Evolutionary conservation across 164 flowering plant species (phyloP), one percentile per base, ranked within the genome.

Genomic region (Berberis vulgaris): DNA sequence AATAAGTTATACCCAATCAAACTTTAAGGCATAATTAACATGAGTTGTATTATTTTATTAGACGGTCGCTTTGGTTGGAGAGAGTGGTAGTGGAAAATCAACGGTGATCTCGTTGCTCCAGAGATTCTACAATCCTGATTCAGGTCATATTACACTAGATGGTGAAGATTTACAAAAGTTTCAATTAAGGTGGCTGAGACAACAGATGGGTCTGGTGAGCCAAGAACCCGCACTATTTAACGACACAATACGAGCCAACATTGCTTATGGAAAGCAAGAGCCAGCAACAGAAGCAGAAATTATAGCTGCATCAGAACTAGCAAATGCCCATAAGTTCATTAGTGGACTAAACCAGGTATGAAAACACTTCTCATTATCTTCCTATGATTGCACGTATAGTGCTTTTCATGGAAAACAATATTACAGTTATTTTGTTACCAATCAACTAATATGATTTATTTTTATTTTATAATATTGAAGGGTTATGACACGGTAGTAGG

Each of bases 51-150:
- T 26, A 26, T 26, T 10, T 2, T 59, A 59, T 59, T 69, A 75
- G 81, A 80, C 77, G 4, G 80, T 80, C 2, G 81, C 81, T 43
- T 68, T 80, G 49, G 83, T 80, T 50, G 84, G 82, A 49, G 84
- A 75, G 61, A 79, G 81, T 64, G 81, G 82, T 5, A 77, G 81
- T 40, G 79, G 81, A 7, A 79, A 79, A 62, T 79, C 82, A 8
- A 77, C 81, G 11, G 77, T 69, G n/a, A 70, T 79, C 50, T 71
- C 78, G 41, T 46, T 79, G 69, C 50, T 80, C 69, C 80, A 73
- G 60, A 78, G 83, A 64, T 78, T 81, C 47, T 78, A 81, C 55
- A 79, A 78, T 46, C 82, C 82, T 1, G 79, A 76, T 59, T 70
- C 80, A 7, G 84, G 84, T 39, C 43, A 45, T 41, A 76, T 78